These are phyloP conservation scores for Blastobotrys petasosporus DNA, from an alignment of 1,139 yeast species.

Conservation along the genomic window DNA sequence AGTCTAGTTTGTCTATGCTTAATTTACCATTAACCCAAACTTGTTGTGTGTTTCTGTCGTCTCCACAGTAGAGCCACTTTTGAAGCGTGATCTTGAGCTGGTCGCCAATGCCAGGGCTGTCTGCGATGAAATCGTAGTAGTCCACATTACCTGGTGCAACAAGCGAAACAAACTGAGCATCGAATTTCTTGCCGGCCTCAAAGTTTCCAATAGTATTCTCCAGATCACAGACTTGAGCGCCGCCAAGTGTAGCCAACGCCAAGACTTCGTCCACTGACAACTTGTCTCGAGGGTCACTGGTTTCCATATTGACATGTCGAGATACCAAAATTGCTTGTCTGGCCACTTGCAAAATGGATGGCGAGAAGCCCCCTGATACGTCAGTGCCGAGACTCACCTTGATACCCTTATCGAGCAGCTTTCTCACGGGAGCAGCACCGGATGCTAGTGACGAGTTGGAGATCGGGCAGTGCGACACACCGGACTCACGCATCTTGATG, in stretches of 20 bases:
- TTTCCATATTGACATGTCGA: slow-evolving; percentile 70
- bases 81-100: slow-evolving; percentile 46
- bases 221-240: slow-evolving; percentile 71
- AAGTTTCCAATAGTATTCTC: slow-evolving; percentile 61
- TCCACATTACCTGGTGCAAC: slow-evolving; percentile 55
- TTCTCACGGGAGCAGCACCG: slow-evolving; percentile 82
- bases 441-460: slow-evolving; percentile 84
- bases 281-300: slow-evolving; percentile 40
- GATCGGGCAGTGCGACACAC: slow-evolving; percentile 90
- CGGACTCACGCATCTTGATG: slow-evolving; percentile 50
- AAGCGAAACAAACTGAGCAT: slow-evolving; percentile 72
- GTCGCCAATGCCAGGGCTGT: slow-evolving; percentile 48
- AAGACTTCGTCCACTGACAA: slow-evolving; percentile 66
- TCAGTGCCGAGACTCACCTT: slow-evolving; percentile 89
- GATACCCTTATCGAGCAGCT: slow-evolving; percentile 58
- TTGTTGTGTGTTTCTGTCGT: slow-evolving; percentile 72
- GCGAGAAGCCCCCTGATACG: slow-evolving; percentile 85
- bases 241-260: slow-evolving; percentile 82
- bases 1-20: slow-evolving; percentile 14
- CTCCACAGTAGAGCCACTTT: slow-evolving; percentile 94
- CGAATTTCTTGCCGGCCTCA: slow-evolving; percentile 71
- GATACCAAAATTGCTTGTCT: slow-evolving; percentile 78
- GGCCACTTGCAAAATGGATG: slow-evolving; percentile 69
- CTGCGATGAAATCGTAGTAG: slow-evolving; percentile 41
- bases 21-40: slow-evolving; percentile 79